Evolutionary conservation across 768 basidiomycete species (phyloP).

Genomic region (Leccinum uliginosum): DNA sequence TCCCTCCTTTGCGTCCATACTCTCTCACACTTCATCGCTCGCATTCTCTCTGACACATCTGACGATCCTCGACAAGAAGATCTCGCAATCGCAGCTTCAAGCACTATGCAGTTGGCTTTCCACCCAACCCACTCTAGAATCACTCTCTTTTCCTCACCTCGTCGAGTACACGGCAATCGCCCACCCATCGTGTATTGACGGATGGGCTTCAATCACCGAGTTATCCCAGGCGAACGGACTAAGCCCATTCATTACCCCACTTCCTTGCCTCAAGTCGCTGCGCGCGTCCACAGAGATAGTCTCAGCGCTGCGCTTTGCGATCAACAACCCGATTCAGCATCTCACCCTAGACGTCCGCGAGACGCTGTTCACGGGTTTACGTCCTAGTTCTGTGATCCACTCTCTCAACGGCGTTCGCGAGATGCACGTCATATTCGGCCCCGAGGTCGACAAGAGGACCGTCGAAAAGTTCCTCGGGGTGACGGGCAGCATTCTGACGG

Average conservation of each 20-base stretch:
- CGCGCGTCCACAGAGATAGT: constrained; percentile 25
- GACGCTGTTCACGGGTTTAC: constrained; percentile 29
- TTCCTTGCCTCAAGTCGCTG: constrained; percentile 25
- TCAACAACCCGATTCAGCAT: constrained; percentile 14
- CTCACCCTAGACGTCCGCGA: constrained; percentile 24
- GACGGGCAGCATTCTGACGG: constrained; percentile 21
- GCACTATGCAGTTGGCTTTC: constrained; percentile 22
- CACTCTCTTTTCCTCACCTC: constrained; percentile 26
- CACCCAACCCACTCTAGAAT: constrained; percentile 24
- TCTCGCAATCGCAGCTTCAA: constrained; percentile 20
- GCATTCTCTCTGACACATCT: constrained; percentile 22
- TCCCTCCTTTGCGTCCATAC: constrained; percentile 21
- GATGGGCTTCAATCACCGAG: constrained; percentile 3
- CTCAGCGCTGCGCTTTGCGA: constrained; percentile 17
- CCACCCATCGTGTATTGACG: constrained; percentile 3
- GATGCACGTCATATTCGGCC: constrained; percentile 26
- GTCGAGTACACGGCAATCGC: constrained; percentile 8
- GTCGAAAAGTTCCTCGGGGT: constrained; percentile 29
- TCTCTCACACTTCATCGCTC: constrained; percentile 17
- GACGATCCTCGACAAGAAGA: constrained; percentile 25
- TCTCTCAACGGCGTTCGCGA: constrained; percentile 25
- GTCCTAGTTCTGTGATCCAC: constrained; percentile 25
- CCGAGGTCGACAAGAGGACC: constrained; percentile 32
- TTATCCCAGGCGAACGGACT: background rate
- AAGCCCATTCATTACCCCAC: constrained; percentile 3